A percentile compares a stretch with the other conserved stretches of the same genome.
Evolutionary conservation across 2,329 filamentous ascomycete species (phyloP).

Genomic region (Diaporthe longicolla): DNA sequence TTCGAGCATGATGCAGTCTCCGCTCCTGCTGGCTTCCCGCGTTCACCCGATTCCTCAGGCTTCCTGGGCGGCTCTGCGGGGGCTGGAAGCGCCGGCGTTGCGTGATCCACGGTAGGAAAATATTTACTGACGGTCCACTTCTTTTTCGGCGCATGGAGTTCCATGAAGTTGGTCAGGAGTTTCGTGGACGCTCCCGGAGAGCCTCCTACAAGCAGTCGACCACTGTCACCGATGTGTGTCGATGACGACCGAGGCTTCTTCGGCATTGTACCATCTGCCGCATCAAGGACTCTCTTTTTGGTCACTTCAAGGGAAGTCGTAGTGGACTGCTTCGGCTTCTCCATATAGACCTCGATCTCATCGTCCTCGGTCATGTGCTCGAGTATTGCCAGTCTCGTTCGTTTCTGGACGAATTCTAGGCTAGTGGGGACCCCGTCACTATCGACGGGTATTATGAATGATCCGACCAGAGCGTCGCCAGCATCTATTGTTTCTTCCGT

Average conservation of each 20-base stretch:
- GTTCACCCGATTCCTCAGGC: not conserved
- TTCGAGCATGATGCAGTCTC: not conserved
- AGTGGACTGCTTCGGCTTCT: not conserved
- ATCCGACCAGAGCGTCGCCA: slow-evolving; percentile 36
- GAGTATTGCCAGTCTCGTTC: slow-evolving; percentile 43
- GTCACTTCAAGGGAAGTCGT: not conserved
- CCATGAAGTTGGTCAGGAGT: slow-evolving; percentile 48
- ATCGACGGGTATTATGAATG: slow-evolving; percentile 38
- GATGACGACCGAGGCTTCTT: slow-evolving; percentile 26
- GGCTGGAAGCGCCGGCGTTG: not conserved
- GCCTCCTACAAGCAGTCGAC: slow-evolving; percentile 18
- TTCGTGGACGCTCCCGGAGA: slow-evolving; percentile 33
- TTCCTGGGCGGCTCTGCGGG: not conserved
- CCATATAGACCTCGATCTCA: slow-evolving; percentile 40
- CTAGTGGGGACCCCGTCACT: slow-evolving; percentile 44
- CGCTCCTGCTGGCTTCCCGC: not conserved
- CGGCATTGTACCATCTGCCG: not conserved
- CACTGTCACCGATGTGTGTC: not conserved
- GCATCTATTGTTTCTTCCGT: slow-evolving; percentile 45
- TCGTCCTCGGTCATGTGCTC: slow-evolving; percentile 43
- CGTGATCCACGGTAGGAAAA: slow-evolving; percentile 32
- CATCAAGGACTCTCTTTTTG: slow-evolving; percentile 27
- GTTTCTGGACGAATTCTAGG: slow-evolving; percentile 46
- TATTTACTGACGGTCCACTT: slow-evolving; percentile 44
- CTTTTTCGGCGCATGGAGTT: slow-evolving; percentile 47